Evolutionary conservation across 345 rosid genomes (phyloP), one percentile per base, ranked within the genome.

Genomic region (Arabidopsis arenosa): DNA sequence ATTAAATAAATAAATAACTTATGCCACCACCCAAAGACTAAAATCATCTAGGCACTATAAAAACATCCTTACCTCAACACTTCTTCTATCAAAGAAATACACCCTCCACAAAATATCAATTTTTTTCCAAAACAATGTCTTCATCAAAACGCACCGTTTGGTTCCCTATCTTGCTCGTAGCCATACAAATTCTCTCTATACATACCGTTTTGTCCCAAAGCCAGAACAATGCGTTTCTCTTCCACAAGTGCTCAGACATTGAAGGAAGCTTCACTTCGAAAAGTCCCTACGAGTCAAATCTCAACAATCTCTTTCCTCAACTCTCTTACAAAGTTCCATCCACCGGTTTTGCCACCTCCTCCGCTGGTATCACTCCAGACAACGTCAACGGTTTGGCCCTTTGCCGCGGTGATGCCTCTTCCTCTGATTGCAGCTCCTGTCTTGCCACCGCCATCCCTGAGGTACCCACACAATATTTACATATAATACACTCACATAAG

Each of bases 371-470:
- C 14, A 8, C 8, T 2, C 86, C 85, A 0, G 70, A 82, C 77
- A 56, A 66, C n/a, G 86, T 82, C 28, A 64, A 80, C 6, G 96
- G 88, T 36, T 84, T 86, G 0, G 79, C 87, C 4, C 87, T 89
- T 28, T 88, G 97, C 53, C 84, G 87, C 12, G 91, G 95, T 4
- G 90, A 91, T 30, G 87, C 82, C 53, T 73, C 88, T 1, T 10
- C 80, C 18, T 14, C 79, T 0, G 85, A 83, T 12, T 91, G 95
- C 77, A 72, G 75, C 48, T 49, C 87, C 26, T 89, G 93, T 18
- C 57, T 85, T 3, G 75, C 73, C 0, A 70, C 83, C 0, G 91
- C 91, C 4, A 74, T 81, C 43, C 57, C 82, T 0, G 84, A 85
- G 74, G 82, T 91, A 70, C 23, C 53, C 23, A 51, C 11, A 23